These are phyloP conservation scores for Mrakia hoshinonis DNA, from an alignment of 768 basidiomycete species.

Conservation along the genomic window DNA sequence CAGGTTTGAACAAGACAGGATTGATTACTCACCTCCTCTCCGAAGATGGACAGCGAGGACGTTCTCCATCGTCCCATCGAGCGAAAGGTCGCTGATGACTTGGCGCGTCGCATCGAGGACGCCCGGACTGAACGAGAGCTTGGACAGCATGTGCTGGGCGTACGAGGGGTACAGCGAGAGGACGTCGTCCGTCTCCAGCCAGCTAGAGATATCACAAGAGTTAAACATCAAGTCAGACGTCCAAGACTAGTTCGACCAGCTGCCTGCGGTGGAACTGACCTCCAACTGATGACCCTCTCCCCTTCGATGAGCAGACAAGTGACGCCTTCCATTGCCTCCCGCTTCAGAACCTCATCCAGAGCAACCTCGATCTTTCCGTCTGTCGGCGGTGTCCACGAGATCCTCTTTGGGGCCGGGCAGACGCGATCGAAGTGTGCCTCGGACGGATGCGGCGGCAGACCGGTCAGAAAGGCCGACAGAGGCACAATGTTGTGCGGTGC, in stretches of 20 bases:
- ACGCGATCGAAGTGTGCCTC: not conserved
- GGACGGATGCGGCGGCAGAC: not conserved
- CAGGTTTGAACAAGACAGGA: not conserved
- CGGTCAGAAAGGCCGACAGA: conserved; percentile 1
- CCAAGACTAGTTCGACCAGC: not conserved
- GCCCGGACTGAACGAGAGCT: not conserved
- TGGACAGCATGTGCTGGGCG: not conserved
- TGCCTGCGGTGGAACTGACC: not conserved
- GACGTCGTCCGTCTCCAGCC: not conserved
- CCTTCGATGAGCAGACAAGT: not conserved
- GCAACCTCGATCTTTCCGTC: not conserved
- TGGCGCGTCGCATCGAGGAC: not conserved
- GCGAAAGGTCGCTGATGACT: not conserved
- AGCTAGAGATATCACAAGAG: not conserved
- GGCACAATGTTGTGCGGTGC: not conserved
- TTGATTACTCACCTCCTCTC: not conserved
- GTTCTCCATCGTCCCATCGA: not conserved
- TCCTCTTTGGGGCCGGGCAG: not conserved
- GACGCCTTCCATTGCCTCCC: not conserved
- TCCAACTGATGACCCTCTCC: not conserved
- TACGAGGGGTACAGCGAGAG: not conserved
- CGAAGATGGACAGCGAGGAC: not conserved
- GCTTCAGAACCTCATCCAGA: not conserved
- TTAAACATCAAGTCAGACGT: not conserved
- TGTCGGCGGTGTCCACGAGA: not conserved